Base-by-base conservation (phyloP, 192 early-diverging fungal genomes). In the Funneliformis geosporum region DNA sequence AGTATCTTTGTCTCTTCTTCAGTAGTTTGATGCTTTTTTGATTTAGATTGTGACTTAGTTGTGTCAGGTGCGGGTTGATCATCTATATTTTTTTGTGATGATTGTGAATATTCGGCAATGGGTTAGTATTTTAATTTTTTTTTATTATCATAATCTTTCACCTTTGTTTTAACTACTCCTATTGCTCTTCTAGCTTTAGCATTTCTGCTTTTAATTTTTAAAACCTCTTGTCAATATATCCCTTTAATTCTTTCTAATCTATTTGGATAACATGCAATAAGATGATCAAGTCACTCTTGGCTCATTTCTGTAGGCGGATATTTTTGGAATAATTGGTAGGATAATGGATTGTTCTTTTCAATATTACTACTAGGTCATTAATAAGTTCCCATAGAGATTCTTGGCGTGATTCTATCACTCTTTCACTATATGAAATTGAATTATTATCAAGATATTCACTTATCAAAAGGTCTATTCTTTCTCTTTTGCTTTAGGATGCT, bases 171-270 rank as follows among this genome's bases (percentile, higher is more conserved):
- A 5, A 44, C 43, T 4, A 44, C 43, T 44, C 43, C 43, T 4
- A 44, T 10, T 44, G 5, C 16, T 74, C 72, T 74, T 50, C 28
- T 5, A 2, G 27, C 47, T 11, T 73, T 50, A 0, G 50, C 44
- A 71, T n/a, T 10, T 12, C 7, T 16, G 47, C 27, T 73, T 44
- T 4, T n/a, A n/a, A 25, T 73, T 59, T 25, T 55, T 5, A 73
- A 73, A 55, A 73, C 28, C 6, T 73, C 71, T 74, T 74, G 50
- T 10, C 14, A 2, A 60, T 39, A 59, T 6, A 74, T 38, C 12
- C 10, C 14, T 28, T 74, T 50, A n/a, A 60, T 14, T 60, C 72
- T 10, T 60, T 50, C n/a, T 59, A 59, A 5, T 33, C 50, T 47
- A 18, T 50, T 11, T 33, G 12, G 2, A 74, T 59, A 74, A 18